Evolutionary conservation across 768 basidiomycete genomes (phyloP), one percentile per base, ranked within the genome.

Genomic region (Tubosaeta brunneosetosa): DNA sequence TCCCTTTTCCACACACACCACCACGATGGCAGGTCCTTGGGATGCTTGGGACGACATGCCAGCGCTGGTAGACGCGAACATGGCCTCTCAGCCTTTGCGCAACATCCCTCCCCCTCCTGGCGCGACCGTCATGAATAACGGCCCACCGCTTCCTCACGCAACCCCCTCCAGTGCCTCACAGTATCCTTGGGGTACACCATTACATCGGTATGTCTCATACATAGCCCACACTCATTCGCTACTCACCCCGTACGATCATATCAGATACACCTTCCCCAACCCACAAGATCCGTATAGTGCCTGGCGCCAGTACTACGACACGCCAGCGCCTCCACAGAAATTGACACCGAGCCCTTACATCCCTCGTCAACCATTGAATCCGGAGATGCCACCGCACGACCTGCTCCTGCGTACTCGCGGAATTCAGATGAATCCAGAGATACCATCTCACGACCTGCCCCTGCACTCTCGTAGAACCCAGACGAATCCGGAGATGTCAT

Each of bases 311-410:
- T 26, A 57, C 36, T 12, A 47, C 3, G 36, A 50, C 4, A 10
- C 52, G 7, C 12, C 50, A 22, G 38, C 42, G 40, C 53, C 62
- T 52, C 59, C 36, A 17, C 64, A 48, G 8, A 57, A 27, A 54
- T 55, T 61, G 22, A 57, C 49, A 12, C 67, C 68, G 4, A 69
- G 68, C 22, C 68, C 68, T 12, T 68, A 68, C 55, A 55, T 68
- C 51, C 63, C 68, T 12, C 58, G 10, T 42, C 66, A 70, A 17
- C 51, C 52, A 16, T 5, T 54, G 11, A 14, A 51, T 37, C 33
- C 55, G 1, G 57, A 61, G 33, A 50, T 34, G n/a, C 54, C 44
- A 40, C 34, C 50, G 22, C 56, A 52, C 43, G 51, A 53, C 42
- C 65, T 52, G 13, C 44, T 41, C 5, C 47, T 38, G 5, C 48